phyloP scores from a whole-genome alignment of 2,329 filamentous ascomycete species.

The Monilinia fructicola region DNA sequence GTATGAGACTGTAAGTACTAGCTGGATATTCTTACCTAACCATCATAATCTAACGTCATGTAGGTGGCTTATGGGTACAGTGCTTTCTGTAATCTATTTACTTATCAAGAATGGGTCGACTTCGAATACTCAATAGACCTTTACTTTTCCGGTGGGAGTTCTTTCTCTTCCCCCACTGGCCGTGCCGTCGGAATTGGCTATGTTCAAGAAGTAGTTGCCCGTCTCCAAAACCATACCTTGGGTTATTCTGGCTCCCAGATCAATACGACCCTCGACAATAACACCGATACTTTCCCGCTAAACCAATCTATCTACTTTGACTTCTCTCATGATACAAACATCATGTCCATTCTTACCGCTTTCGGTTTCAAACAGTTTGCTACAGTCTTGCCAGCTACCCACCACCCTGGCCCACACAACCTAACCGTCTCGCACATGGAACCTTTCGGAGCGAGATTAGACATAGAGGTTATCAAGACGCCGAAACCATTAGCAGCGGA shows the following conservation, averaged over 20 bases:
- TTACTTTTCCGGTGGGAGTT: conserved; percentile 55
- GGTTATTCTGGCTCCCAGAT: conserved; percentile 59
- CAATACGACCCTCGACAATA: conserved; percentile 70
- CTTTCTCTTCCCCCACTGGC: conserved; percentile 41
- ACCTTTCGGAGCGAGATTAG: conserved; percentile 70
- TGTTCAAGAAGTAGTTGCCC: conserved; percentile 70
- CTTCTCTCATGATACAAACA: conserved; percentile 77
- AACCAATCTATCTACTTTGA: conserved; percentile 75
- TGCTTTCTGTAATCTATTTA: conserved; percentile 72
- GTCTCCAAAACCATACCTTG: conserved; percentile 65
- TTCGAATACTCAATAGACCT: conserved; percentile 73
- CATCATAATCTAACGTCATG: conserved; percentile 23
- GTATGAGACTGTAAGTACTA: conserved; percentile 61
- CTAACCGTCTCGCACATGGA: conserved; percentile 67
- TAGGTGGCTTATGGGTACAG: conserved; percentile 71
- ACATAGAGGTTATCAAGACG: conserved; percentile 71
- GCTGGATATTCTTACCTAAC: neutral
- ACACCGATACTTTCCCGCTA: conserved; percentile 66
- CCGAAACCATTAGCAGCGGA: conserved; percentile 61
- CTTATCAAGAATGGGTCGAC: conserved; percentile 69
- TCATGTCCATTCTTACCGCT: conserved; percentile 66
- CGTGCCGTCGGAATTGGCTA: conserved; percentile 72
- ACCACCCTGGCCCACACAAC: conserved; percentile 57
- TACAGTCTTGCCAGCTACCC: conserved; percentile 54
- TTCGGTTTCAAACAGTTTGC: conserved; percentile 72